These are phyloP conservation scores for Backusella morwellensis DNA, from an alignment of 192 early-diverging fungal genomes.

Conservation along the genomic window DNA sequence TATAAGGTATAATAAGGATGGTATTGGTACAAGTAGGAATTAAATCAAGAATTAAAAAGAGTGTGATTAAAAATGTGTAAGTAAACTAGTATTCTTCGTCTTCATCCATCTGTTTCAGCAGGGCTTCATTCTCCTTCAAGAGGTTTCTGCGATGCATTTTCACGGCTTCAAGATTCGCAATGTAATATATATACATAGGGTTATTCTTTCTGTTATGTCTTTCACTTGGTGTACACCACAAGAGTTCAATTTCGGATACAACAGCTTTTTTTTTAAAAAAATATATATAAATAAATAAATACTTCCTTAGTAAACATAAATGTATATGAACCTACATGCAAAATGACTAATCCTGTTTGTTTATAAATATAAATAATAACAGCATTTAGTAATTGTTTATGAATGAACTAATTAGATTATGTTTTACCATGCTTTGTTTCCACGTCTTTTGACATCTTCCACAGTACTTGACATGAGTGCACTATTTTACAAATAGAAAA, in stretches of 20 bases:
- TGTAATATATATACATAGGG: constrained; percentile 16
- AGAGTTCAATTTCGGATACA: constrained; percentile 14
- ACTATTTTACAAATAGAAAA: neutral
- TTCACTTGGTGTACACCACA: constrained; percentile 1
- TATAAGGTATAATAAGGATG: neutral
- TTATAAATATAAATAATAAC: neutral
- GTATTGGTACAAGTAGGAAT: neutral
- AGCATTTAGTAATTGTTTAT: neutral
- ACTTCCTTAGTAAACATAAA: neutral
- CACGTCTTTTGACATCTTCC: neutral
- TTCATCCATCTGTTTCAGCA: neutral
- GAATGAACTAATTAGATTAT: neutral
- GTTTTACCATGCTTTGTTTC: constrained; percentile 13
- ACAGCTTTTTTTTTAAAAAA: neutral
- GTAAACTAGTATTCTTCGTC: neutral
- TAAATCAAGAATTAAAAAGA: neutral
- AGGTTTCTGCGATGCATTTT: neutral
- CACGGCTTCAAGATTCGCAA: constrained; percentile 4
- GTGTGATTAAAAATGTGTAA: neutral
- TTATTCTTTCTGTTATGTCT: constrained; percentile 11
- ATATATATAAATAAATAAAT: neutral
- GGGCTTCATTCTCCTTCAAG: neutral
- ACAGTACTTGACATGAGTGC: constrained; percentile 18
- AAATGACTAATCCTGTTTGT: constrained; percentile 7
- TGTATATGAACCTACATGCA: constrained; percentile 1